phyloP scores from a whole-genome alignment of 257 asterid species.

The Ligustrum vulgare region DNA sequence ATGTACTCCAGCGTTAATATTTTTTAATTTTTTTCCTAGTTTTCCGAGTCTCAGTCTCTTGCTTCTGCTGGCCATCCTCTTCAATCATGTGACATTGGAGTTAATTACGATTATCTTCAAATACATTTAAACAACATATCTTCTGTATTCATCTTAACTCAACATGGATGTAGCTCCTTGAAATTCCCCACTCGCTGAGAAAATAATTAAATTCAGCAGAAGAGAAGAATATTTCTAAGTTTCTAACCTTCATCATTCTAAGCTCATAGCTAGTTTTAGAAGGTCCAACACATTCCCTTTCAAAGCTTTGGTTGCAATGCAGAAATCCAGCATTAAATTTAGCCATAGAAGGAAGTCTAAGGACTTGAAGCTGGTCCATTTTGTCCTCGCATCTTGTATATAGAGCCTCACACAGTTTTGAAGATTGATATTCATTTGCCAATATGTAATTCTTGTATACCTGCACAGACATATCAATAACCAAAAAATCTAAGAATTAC shows the following conservation, averaged over 20 bases:
- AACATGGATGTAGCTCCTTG: not conserved
- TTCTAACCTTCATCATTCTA: slow-evolving; percentile 81
- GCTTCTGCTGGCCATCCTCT: not conserved
- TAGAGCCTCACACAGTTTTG: slow-evolving; percentile 81
- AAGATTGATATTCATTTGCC: slow-evolving; percentile 79
- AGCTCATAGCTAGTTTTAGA: slow-evolving; percentile 73
- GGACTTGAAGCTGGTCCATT: slow-evolving; percentile 96
- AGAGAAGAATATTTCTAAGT: slow-evolving; percentile 5
- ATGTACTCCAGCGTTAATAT: no score
- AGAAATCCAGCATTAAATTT: slow-evolving; percentile 91
- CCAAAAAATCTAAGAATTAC: slow-evolving; percentile 15
- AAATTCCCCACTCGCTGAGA: not conserved
- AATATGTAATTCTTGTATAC: slow-evolving; percentile 61
- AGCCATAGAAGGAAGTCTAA: slow-evolving; percentile 97
- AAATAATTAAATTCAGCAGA: slow-evolving; percentile 2
- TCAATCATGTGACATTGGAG: not conserved
- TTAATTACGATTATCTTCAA: not conserved
- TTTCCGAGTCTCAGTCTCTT: not conserved
- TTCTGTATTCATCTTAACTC: not conserved
- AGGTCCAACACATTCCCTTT: slow-evolving; percentile 84
- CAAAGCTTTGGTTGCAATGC: slow-evolving; percentile 89
- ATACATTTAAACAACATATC: not conserved
- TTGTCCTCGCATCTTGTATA: slow-evolving; percentile 82
- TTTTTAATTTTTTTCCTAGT: no score
- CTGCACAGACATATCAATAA: slow-evolving; percentile 39